These are phyloP conservation scores for Millerozyma miso DNA, from an alignment of 805 yeast species.

Conservation along the genomic window DNA sequence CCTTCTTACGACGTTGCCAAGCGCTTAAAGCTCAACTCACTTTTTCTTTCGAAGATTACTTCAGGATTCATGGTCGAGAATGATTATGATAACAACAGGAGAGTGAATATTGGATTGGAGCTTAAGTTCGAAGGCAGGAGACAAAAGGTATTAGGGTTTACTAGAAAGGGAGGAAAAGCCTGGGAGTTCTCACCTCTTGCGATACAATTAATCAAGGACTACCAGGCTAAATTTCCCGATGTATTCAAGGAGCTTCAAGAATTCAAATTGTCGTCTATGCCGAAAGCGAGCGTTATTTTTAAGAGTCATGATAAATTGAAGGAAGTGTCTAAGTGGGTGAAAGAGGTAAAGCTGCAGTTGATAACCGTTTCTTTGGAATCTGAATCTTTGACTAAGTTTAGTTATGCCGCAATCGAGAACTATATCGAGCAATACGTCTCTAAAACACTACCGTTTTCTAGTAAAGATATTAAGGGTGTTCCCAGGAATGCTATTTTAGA, in stretches of 20 bases:
- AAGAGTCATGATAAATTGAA: slow-evolving; percentile 42
- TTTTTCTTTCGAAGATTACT: slow-evolving; percentile 73
- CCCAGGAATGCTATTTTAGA: slow-evolving; percentile 80
- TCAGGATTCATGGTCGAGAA: slow-evolving; percentile 63
- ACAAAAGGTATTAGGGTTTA: slow-evolving; percentile 83
- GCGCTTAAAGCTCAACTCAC: slow-evolving; percentile 51
- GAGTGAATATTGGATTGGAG: slow-evolving; percentile 72
- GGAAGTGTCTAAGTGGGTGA: slow-evolving; percentile 44
- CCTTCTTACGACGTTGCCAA: slow-evolving; percentile 65
- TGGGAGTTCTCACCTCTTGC: slow-evolving; percentile 89
- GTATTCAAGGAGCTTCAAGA: slow-evolving; percentile 43
- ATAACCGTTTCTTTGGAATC: slow-evolving; percentile 69
- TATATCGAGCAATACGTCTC: slow-evolving; percentile 46
- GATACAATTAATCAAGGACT: slow-evolving; percentile 57
- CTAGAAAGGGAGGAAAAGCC: slow-evolving; percentile 53
- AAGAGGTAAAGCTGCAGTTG: slow-evolving; percentile 44
- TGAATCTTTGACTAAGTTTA: slow-evolving; percentile 66
- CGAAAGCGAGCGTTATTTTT: slow-evolving; percentile 34
- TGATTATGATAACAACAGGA: slow-evolving; percentile 42
- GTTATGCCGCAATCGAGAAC: slow-evolving; percentile 65
- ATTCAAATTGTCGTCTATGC: slow-evolving; percentile 28
- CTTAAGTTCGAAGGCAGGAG: slow-evolving; percentile 77
- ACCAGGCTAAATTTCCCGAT: slow-evolving; percentile 56
- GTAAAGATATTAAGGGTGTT: slow-evolving; percentile 68
- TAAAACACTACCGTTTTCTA: slow-evolving; percentile 40